A percentile compares a stretch with the other conserved stretches of the same genome.
Evolutionary conservation across 2,329 filamentous ascomycete genomes (phyloP).

Genomic region (Allantophomopsis cytisporea): DNA sequence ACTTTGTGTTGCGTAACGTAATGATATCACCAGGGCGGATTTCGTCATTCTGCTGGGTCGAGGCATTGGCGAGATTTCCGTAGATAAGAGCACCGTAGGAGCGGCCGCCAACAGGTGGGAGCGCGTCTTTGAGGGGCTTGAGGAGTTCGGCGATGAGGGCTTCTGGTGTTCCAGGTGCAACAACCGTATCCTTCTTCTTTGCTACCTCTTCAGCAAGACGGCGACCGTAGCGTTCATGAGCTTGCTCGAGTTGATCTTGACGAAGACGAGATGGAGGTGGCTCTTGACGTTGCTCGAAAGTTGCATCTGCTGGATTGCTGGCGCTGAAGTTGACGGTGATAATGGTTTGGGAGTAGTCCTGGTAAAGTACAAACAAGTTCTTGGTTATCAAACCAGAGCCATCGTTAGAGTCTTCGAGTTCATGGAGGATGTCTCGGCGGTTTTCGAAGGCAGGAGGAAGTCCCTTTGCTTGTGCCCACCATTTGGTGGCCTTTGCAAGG

Average conservation of each 20-base stretch:
- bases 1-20: slow-evolving; percentile 81
- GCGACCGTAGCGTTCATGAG: slow-evolving; percentile 70
- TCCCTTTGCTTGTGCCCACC: slow-evolving; percentile 76
- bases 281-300: slow-evolving; percentile 78
- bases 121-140: slow-evolving; percentile 55
- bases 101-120: slow-evolving; percentile 75
- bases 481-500: slow-evolving; percentile 56
- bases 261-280: slow-evolving; percentile 67
- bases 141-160: slow-evolving; percentile 71
- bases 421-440: slow-evolving; percentile 70
- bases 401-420: slow-evolving; percentile 67
- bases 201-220: slow-evolving; percentile 58
- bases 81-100: slow-evolving; percentile 89
- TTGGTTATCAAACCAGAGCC: slow-evolving; percentile 63
- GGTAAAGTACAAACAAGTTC: slow-evolving; percentile 76
- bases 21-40: slow-evolving; percentile 90
- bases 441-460: slow-evolving; percentile 73
- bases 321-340: slow-evolving; percentile 71
- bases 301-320: slow-evolving; percentile 56
- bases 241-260: slow-evolving; percentile 85
- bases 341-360: slow-evolving; percentile 92
- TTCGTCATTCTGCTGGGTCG: slow-evolving; percentile 79
- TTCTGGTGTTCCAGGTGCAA: slow-evolving; percentile 74
- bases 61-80: slow-evolving; percentile 87
- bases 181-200: slow-evolving; percentile 62